Evolutionary conservation across 1,139 yeast species (phyloP), one percentile per base, ranked within the genome.

Genomic region (Tardiomyces depauwii): DNA sequence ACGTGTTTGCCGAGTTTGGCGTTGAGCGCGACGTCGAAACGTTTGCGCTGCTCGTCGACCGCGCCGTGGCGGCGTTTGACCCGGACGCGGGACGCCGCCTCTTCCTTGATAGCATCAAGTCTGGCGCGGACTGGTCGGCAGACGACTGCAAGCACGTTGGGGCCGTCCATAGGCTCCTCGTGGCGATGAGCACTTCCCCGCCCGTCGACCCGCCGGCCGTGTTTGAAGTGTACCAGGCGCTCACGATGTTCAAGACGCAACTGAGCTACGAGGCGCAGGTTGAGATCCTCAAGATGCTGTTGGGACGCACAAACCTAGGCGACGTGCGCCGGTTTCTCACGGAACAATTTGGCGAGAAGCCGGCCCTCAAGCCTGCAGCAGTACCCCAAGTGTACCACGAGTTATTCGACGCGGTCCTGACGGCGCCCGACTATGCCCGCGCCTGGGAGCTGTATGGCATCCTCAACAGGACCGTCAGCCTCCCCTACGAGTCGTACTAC

Each of bases 401-500:
- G 0, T 60, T 82, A 41, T 73, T 72, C 54, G 62, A 68, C 4
- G 79, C 73, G 57, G 72, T 77, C 1, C 58, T 73, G 28, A 60
- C 53, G 2, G 51, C 69, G 47, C 61, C 64, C 2, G 65, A 68
- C 47, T 62, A 67, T 13, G 78, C 76, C 46, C 69, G 76, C 4
- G 79, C 80, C 40, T 81, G 88, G 87, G 73, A 71, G 2, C 63
- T 83, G 10, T 84, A 80, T 54, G 78, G 78, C 1, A 76, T 75
- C 47, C 59, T 83, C 43, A 77, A 78, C 56, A 70, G 74, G 53
- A 74, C 76, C 49, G 81, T 83, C 56, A 61, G 68, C 30, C 70
- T 82, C 4, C 86, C 91, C 0, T 73, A 64, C 53, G 82, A 79
- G 10, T 65, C 76, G 1, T 82, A 81, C 55, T 67, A 76, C 40